phyloP scores from a whole-genome alignment of 2,329 filamentous ascomycete genomes.

The Cyphellophora attinorum region DNA sequence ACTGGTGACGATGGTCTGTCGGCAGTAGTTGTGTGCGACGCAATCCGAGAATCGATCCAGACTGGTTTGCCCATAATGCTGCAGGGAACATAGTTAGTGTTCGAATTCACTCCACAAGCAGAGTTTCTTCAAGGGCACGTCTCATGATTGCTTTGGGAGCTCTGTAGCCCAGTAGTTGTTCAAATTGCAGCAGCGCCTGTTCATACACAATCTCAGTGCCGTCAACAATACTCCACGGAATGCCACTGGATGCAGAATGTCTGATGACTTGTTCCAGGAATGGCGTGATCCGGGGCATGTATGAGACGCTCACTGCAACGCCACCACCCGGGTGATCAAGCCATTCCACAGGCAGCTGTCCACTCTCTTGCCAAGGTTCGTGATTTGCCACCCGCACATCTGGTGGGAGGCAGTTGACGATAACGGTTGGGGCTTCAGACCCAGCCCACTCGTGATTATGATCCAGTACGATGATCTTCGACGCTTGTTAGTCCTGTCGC shows the following conservation, averaged over 20 bases:
- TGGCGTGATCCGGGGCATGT: conserved; percentile 63
- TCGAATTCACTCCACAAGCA: no score
- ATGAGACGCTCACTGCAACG: conserved; percentile 65
- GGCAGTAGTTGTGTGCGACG: conserved; percentile 8
- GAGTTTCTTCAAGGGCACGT: conserved; percentile 42
- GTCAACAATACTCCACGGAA: conserved; percentile 62
- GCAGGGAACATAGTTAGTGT: conserved; percentile 2
- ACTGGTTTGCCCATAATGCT: background rate
- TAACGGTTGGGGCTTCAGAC: conserved; percentile 1
- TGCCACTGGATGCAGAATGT: conserved; percentile 44
- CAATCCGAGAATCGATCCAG: conserved; percentile 2
- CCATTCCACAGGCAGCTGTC: background rate
- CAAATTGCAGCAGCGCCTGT: conserved; percentile 73
- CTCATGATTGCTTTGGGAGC: conserved; percentile 65
- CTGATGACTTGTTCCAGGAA: conserved; percentile 58
- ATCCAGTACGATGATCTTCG: no score
- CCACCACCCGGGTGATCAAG: conserved; percentile 55
- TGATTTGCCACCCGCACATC: no score
- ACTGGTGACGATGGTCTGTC: conserved; percentile 5
- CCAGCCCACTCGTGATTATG: background rate
- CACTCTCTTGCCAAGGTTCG: no score
- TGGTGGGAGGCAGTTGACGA: conserved; percentile 1
- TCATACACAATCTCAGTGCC: conserved; percentile 68
- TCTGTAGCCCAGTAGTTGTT: conserved; percentile 66
- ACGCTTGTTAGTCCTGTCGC: background rate